Evolutionary conservation across 331 rosid species (phyloP), one percentile per base, ranked within the genome.

Genomic region (Quercus lobata): DNA sequence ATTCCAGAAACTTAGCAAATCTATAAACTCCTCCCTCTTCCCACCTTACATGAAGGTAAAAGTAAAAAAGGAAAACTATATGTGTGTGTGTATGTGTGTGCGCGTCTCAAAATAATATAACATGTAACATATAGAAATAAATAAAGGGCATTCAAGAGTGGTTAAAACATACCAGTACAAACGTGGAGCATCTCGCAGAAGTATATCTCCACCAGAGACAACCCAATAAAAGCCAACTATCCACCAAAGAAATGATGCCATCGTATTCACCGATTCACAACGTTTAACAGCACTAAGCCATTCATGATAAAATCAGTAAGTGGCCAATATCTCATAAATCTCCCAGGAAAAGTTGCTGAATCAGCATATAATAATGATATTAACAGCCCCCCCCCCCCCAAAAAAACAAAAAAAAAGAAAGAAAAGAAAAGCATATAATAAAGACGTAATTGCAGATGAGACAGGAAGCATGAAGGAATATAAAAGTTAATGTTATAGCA

Each of bases 141-240:
- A 49, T 3, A 49, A 49, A 49, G 54, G 54, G 15, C 54, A 49
- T 49, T 49, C 54, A 11, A 14, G 54, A 49, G 71, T 10, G 72
- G 17, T 68, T 35, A 16, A 27, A 68, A 53, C 72, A 68, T 90
- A 96, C 99, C 99, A 96, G 86, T 93, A 96, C 83, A 96, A 88
- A 70, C 73, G 89, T 2, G 98, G 98, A 78, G 99, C 99, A 81
- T 83, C 44, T 78, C 77, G 94, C 86, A 89, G 37, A 81, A 93
- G 98, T 34, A 10, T 2, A 62, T 90, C 89, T 34, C 91, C 97
- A 6, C 98, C 97, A 74, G 98, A 86, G 83, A 96, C 85, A 46
- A 96, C 96, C 99, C 99, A 96, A 83, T 90, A 93, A 86, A 93
- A 93, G 84, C 99, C 99, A 86, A 90, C 82, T 71, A 93, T 85